phyloP scores from a whole-genome alignment of 2,329 filamentous ascomycete genomes.

The Akanthomyces uredinophilus region DNA sequence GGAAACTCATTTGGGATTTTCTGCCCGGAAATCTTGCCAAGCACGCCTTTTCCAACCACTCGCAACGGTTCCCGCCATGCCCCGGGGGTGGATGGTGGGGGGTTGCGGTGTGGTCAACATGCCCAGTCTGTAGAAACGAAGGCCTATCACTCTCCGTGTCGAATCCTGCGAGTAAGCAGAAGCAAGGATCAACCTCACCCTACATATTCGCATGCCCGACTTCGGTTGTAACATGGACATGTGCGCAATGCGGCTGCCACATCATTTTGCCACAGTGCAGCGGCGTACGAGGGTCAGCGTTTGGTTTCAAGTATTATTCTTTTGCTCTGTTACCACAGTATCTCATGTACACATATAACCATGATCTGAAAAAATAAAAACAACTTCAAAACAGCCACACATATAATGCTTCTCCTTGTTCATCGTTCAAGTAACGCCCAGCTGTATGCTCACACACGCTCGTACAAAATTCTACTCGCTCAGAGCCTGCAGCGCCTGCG shows the following conservation, averaged over 20 bases:
- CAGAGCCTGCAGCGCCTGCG: slow-evolving; percentile 53
- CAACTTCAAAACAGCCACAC: not conserved
- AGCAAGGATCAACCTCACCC: not conserved
- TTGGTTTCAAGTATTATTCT: not conserved
- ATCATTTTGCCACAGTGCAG: not conserved
- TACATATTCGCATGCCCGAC: not conserved
- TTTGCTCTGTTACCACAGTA: not conserved
- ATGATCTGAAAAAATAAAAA: slow-evolving; percentile 9
- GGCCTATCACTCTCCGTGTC: not conserved
- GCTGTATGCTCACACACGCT: not conserved
- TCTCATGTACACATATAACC: slow-evolving; percentile 13
- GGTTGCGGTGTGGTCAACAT: not conserved
- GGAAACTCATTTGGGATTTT: no score
- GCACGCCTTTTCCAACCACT: not conserved
- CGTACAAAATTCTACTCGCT: slow-evolving; percentile 30
- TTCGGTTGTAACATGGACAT: not conserved
- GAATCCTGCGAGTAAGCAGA: not conserved
- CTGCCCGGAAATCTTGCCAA: not conserved
- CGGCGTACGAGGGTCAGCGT: not conserved
- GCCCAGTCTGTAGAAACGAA: not conserved
- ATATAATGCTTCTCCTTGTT: not conserved
- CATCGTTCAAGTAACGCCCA: not conserved
- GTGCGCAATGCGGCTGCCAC: not conserved
- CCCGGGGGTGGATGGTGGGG: not conserved
- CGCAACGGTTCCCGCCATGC: not conserved